Conservation (phyloP, 192 early-diverging fungal species). For the Linnemannia elongata region DNA sequence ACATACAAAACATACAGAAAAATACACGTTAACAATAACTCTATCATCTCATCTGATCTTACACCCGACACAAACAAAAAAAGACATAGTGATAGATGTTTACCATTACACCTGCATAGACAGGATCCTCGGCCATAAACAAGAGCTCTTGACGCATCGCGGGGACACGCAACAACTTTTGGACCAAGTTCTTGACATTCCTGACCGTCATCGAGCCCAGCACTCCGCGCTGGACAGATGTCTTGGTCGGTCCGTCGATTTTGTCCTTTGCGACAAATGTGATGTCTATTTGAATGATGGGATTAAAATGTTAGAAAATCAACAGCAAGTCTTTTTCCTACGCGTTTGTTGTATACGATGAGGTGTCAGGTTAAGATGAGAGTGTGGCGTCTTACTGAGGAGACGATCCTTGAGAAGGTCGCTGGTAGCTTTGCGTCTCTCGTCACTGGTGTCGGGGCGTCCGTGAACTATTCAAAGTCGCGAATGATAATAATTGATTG, state of each 20-base stretch:
- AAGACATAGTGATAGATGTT: neutral
- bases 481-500: neutral
- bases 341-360: no score
- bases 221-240: conserved; percentile 40
- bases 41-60: no score
- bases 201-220: conserved; percentile 65
- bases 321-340: no score
- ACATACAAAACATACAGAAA: neutral
- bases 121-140: conserved; percentile 44
- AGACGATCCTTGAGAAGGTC: conserved; percentile 60
- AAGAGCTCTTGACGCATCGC: conserved; percentile 56
- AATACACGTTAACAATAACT: neutral
- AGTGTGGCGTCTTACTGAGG: conserved; percentile 28
- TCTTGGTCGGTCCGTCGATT: conserved; percentile 14
- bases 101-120: conserved; percentile 31
- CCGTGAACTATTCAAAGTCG: conserved; percentile 38
- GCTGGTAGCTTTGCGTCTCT: conserved; percentile 50
- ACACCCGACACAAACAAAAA: neutral
- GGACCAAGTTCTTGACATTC: conserved; percentile 63
- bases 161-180: conserved; percentile 62
- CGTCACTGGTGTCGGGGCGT: conserved; percentile 47
- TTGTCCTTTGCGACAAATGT: conserved; percentile 38
- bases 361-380: neutral
- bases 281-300: conserved; percentile 16
- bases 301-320: neutral